Evolutionary conservation across 2,329 filamentous ascomycete genomes (phyloP).

Genomic region (Sporothrix curviconia): DNA sequence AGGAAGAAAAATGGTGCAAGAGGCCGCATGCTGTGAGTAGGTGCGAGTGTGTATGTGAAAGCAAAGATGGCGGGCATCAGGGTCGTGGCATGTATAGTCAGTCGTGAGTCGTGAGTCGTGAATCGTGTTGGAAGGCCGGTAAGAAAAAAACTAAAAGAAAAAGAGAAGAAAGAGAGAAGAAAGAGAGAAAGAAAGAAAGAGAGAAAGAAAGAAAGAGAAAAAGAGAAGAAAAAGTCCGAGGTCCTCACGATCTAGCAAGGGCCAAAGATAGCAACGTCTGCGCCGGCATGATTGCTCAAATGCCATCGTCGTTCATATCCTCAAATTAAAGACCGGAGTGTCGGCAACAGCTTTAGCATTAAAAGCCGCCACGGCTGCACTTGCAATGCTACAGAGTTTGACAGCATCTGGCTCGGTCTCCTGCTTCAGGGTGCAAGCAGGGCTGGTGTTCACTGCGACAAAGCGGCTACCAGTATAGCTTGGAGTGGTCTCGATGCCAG

Average conservation of each 20-base stretch:
- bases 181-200: not conserved
- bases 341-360: too few species aligned
- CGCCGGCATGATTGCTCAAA: too few species aligned
- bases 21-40: too few species aligned
- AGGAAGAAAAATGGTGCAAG: too few species aligned
- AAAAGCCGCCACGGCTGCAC: too few species aligned
- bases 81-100: too few species aligned
- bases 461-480: not conserved
- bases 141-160: not conserved
- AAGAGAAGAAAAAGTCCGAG: too few species aligned
- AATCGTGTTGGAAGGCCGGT: not conserved
- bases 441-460: not conserved
- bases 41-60: too few species aligned
- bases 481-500: not conserved
- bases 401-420: too few species aligned
- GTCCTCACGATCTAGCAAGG: not conserved
- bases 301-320: not conserved
- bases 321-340: too few species aligned
- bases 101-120: not conserved
- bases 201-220: not conserved
- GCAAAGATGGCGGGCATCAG: too few species aligned
- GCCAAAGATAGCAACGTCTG: not conserved
- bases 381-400: too few species aligned
- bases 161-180: not conserved
- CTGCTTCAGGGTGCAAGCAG: not conserved